Base-by-base conservation (phyloP, 2,329 filamentous ascomycete genomes). In the Stagonosporopsis tanaceti region DNA sequence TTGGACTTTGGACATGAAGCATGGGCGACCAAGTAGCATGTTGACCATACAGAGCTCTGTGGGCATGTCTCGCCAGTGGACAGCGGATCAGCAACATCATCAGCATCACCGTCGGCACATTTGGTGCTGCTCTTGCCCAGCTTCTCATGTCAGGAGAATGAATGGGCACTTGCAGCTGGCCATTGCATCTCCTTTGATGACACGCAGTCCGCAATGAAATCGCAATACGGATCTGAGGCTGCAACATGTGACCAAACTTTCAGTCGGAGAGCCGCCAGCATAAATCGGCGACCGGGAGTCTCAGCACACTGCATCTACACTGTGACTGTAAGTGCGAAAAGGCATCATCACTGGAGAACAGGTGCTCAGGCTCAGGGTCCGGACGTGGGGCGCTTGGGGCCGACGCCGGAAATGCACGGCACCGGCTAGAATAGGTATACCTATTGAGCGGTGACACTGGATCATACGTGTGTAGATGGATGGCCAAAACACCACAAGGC, bases 271-370 rank as follows among this genome's bases (percentile, higher is more conserved):
- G 11, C 28, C 28, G 28, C 28, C 28, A 12, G 28, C 28, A 30
- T 7, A 30, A 30, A 15, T 14, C 5, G 14, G 3, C 32, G 15
- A n/a, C 14, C 12, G 8, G 2, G 4, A 11, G 30, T 32, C 30
- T 34, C 14, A 34, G 32, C 14, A 34, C 32, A n/a, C 12, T n/a
- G 32, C 14, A n/a, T 34, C 14, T 11, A 15, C 15, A 30, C 12
- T 6, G 15, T n/a, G 11, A 22, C n/a, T 14, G 41, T 20, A 3
- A 20, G 20, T 12, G 3, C 14, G 34, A 28, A 30, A 25, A 47
- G 17, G 32, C 47, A 57, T 50, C 39, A 46, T 45, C 27, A 50
- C 24, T 37, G 44, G 8, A 52, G 20, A 12, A 22, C 14, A 14
- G 20, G 9, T 27, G n/a, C 20, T 22, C 42, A 48, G 42, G 17